Evolutionary conservation across 2,329 filamentous ascomycete genomes (phyloP), one percentile per base, ranked within the genome.

Genomic region (Aureobasidium sp.): DNA sequence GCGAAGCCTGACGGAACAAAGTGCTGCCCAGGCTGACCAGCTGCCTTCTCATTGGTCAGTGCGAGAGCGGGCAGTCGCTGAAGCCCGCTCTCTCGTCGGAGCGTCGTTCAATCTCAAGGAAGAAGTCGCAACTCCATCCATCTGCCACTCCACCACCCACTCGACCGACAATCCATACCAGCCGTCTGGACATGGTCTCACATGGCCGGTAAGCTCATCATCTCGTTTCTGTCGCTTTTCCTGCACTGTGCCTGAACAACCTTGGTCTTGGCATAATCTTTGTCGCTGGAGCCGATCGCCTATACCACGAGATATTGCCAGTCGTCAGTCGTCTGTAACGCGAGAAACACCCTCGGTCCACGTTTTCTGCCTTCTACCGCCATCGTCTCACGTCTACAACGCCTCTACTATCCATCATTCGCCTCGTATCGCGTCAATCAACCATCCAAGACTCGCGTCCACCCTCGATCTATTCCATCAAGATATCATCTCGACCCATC

Each of bases 181-280:
- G 61, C 64, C 62, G 53, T 65, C 66, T 67, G 66, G 65, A 66
- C 66, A 67, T 65, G 32, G 52, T 76, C 74, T 75, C 76, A 72
- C 76, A 84, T 85, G 82, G 81, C 83, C 77, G 80, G 83, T 84
- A 75, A 82, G 81, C 83, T 69, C 67, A 65, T 67, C 69, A 48
- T 69, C 70, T 74, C 68, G 69, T 69, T 66, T 68, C 45, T 16
- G 9, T 41, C 42, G n/a, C 27, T 25, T 47, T 30, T n/a, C 27
- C 50, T 42, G 36, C 45, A 32, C 34, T 41, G 10, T 49, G 27
- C 29, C 9, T 16, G 16, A 29, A 34, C 11, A 2, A 32, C 15
- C 5, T 34, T 27, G 41, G 41, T 45, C 59, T 55, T 55, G 59
- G 49, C 59, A 50, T 42, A 47, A 39, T 41, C 34, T 48, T 54